Conservation (phyloP, 192 early-diverging fungal genomes). For the Dissophora globulifera region DNA sequence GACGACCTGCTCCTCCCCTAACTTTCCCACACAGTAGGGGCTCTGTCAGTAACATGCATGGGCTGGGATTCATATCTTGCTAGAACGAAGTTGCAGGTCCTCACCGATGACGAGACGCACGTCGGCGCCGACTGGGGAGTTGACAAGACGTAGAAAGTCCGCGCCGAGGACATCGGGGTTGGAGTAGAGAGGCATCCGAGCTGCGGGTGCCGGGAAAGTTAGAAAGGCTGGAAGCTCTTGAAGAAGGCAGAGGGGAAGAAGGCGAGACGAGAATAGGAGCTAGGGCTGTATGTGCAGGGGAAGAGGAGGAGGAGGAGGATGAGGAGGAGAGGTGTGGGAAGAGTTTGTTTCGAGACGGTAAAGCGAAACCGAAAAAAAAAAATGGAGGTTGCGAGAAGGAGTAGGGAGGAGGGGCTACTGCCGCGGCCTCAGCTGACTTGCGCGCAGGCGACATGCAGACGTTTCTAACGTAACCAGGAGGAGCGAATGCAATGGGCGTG, state of each 20-base stretch:
- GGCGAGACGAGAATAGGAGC: not conserved
- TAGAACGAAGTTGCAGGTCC: not conserved
- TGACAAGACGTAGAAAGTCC: conserved; percentile 40
- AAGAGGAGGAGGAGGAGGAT: no score
- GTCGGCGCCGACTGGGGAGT: conserved; percentile 37
- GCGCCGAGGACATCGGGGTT: conserved; percentile 30
- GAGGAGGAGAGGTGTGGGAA: no score
- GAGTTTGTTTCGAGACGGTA: no score
- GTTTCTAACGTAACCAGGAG: no score
- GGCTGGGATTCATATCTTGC: not conserved
- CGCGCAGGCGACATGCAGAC: no score
- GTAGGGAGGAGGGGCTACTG: no score
- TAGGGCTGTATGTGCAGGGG: no score
- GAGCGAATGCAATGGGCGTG: no score
- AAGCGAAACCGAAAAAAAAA: no score
- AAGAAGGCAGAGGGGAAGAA: not conserved
- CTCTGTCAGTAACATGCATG: not conserved
- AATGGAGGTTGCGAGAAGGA: no score
- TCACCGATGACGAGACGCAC: conserved; percentile 42
- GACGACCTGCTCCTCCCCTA: conserved; percentile 41
- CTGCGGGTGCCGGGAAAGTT: not conserved
- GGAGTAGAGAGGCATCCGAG: conserved; percentile 30
- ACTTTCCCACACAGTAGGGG: not conserved
- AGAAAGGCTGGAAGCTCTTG: not conserved
- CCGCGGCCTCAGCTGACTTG: no score